These are phyloP conservation scores for Nicotiana knightiana DNA, from an alignment of 257 asterid genomes.

Conservation along the genomic window DNA sequence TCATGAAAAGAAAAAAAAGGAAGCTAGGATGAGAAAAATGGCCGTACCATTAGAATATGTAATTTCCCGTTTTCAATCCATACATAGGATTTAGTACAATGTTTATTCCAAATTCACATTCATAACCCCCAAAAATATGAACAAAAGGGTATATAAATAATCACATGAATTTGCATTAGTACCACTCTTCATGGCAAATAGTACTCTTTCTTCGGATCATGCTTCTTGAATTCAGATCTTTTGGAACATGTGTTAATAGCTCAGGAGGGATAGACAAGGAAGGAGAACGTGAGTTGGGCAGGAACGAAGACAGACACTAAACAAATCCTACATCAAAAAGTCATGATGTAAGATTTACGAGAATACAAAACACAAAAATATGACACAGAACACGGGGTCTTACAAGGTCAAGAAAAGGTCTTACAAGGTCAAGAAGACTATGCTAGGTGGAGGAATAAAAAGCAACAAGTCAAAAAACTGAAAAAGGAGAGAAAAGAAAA, in stretches of 20 bases:
- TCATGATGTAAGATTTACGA: slow-evolving; percentile 12
- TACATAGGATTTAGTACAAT: not conserved
- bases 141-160: not conserved
- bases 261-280: slow-evolving; percentile 99
- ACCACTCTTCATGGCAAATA: not conserved
- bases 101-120: not conserved
- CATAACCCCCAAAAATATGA: not conserved
- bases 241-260: slow-evolving; percentile 30
- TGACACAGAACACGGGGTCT: slow-evolving; percentile 37
- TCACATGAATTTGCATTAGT: not conserved
- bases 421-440: slow-evolving; percentile 68
- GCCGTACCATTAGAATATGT: no score
- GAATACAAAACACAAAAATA: not conserved
- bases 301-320: slow-evolving; percentile 9
- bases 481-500: not conserved
- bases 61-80: no score
- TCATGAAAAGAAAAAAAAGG: not conserved
- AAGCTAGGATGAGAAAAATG: not conserved
- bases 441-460: slow-evolving; percentile 21
- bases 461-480: slow-evolving; percentile 56
- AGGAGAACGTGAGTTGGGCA: slow-evolving; percentile 71
- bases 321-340: slow-evolving; percentile 19
- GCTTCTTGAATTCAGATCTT: not conserved
- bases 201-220: slow-evolving; percentile 1
- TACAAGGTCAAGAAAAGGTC: slow-evolving; percentile 99